Base-by-base conservation (phyloP, 768 basidiomycete species). In the Lactifluus pinguis region DNA sequence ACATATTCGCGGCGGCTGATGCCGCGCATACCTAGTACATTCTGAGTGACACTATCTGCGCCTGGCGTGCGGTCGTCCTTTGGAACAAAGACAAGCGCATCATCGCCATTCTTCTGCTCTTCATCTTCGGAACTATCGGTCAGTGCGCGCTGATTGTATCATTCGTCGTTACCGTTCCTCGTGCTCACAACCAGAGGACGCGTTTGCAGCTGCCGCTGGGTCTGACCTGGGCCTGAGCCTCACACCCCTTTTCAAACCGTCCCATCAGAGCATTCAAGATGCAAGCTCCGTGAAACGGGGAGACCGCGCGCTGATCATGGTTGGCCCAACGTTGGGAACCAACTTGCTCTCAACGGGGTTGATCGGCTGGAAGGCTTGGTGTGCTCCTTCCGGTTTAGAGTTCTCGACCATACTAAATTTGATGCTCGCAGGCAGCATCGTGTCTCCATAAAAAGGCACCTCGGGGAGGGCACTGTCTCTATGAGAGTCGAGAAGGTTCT, bases 311-410 rank as follows among this genome's bases (percentile, higher is more conserved):
- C 25, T 56, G 25, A 56, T 56, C 49, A 56, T 56, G 49, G 49
- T 61, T 47, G 42, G 42, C 15, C 49, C 60, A n/a, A 61, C 60
- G 9, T 30, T 61, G 25, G 54, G 42, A 55, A 56, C 60, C 4
- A 61, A 61, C 36, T 7, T 61, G 6, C 60, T 61, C 15, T 61
- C 60, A 17, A 61, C 60, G 1, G 60, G 60, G 25, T 34, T 61
- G 49, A 61, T 61, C 44, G 49, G 34, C 11, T 61, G 60, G 60
- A 61, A 61, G 19, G 55, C 60, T 47, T 61, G 60, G 60, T 61
- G 14, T 21, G 55, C 17, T 55, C 29, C 6, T 30, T 11, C 1
- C 8, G 15, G 21, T 29, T 56, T 25, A 29, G 4, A 14, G 4
- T 34, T 29, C 19, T 29, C n/a, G n/a, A n/a, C n/a, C n/a, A n/a